Conservation (phyloP, 1,284 basidiomycete species). For the Vanrija sp. region DNA sequence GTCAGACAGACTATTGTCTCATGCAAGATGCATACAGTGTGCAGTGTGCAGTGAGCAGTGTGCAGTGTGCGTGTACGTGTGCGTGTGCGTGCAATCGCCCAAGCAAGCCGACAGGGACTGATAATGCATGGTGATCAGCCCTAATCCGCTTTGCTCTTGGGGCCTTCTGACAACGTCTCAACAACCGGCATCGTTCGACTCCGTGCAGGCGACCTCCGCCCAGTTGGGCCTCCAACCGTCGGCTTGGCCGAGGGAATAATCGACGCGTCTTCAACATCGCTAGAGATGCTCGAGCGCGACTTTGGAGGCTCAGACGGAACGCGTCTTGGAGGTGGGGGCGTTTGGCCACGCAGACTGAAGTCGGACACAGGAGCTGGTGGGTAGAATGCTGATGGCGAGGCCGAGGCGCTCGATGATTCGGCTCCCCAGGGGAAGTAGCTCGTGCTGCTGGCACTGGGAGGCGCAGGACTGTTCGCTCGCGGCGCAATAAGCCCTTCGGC, state of each 20-base stretch:
- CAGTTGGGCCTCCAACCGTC: not conserved
- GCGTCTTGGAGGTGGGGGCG: not conserved
- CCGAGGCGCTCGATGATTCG: not conserved
- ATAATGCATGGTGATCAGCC: not conserved
- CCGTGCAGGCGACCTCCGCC: not conserved
- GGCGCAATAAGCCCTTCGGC: slow-evolving; percentile 63
- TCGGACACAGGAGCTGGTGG: not conserved
- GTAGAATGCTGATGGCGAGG: not conserved
- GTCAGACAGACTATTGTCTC: too few species aligned
- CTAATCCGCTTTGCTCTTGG: slow-evolving; percentile 1
- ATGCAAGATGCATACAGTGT: too few species aligned
- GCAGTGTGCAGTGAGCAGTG: too few species aligned
- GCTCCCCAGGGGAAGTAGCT: too few species aligned
- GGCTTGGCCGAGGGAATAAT: too few species aligned
- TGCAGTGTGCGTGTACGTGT: too few species aligned
- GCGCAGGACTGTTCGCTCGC: slow-evolving; percentile 24
- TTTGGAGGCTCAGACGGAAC: slow-evolving; percentile 1
- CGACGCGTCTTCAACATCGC: not conserved
- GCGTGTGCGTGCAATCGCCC: too few species aligned
- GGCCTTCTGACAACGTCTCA: not conserved
- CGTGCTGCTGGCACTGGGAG: too few species aligned
- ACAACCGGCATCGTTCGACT: not conserved
- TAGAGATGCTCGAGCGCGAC: not conserved
- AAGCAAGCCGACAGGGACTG: not conserved
- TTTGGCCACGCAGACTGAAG: not conserved